phyloP scores from a whole-genome alignment of 441 rosid genomes.

The Kokia cookei region DNA sequence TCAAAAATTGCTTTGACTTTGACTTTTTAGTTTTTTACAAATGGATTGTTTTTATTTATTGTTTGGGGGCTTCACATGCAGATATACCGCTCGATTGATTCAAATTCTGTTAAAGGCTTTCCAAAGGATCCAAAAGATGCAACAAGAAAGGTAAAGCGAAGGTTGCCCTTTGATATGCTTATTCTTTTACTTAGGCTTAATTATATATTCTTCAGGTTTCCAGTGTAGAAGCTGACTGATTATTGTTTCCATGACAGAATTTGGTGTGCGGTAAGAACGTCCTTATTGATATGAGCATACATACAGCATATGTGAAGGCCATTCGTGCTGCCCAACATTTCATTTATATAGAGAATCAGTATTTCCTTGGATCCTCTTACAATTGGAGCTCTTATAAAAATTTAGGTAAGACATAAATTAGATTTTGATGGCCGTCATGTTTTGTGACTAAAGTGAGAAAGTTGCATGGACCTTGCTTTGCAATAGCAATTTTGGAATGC shows the following conservation, averaged over 20 bases:
- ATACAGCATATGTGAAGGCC: slow-evolving; percentile 94
- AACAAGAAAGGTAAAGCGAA: slow-evolving; percentile 52
- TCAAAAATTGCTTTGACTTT: background rate
- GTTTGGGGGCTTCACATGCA: slow-evolving; percentile 25
- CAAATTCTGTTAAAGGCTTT: slow-evolving; percentile 82
- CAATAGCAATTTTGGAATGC: background rate
- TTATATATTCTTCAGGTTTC: background rate
- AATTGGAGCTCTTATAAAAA: slow-evolving; percentile 77
- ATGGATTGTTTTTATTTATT: background rate
- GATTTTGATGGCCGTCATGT: background rate
- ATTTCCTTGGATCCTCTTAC: slow-evolving; percentile 90
- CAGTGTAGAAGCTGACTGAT: slow-evolving; percentile 12
- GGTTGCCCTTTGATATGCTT: background rate
- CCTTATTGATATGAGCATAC: slow-evolving; percentile 98
- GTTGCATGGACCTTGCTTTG: background rate
- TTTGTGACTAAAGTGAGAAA: background rate
- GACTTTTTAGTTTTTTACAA: background rate
- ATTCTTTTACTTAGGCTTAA: background rate
- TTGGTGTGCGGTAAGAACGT: slow-evolving; percentile 91
- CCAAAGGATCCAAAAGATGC: slow-evolving; percentile 91
- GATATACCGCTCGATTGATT: slow-evolving; percentile 97
- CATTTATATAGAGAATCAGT: slow-evolving; percentile 96
- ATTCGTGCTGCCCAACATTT: slow-evolving; percentile 97
- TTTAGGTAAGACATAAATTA: slow-evolving; percentile 41
- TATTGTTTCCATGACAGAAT: slow-evolving; percentile 48